A percentile compares a stretch with the other conserved stretches of the same genome.
Conservation (phyloP, 2,329 filamentous ascomycete species). For the Neopestalotiopsis clavispora region DNA sequence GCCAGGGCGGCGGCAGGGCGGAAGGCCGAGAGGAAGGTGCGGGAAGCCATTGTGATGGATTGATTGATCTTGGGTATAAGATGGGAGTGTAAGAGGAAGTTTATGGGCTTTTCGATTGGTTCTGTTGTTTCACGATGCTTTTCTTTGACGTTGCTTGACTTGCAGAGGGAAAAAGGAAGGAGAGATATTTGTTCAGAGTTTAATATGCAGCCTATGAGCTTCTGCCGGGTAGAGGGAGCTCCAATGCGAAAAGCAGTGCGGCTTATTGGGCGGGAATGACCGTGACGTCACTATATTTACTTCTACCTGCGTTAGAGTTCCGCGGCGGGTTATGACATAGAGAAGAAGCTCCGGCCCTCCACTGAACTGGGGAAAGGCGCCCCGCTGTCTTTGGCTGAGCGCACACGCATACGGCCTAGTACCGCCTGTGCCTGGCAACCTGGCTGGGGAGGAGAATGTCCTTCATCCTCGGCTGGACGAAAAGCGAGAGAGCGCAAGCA, state of each 20-base stretch:
- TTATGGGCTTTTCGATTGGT: neutral
- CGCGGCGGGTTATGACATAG: constrained; percentile 3
- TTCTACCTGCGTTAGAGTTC: neutral
- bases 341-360: neutral
- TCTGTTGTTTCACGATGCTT: neutral
- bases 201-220: neutral
- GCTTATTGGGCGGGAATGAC: constrained; percentile 10
- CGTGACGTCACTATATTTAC: constrained; percentile 15
- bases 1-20: constrained; percentile 14
- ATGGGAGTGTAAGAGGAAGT: neutral
- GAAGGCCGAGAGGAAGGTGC: constrained; percentile 18
- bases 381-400: neutral
- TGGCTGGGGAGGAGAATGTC: neutral
- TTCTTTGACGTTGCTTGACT: neutral
- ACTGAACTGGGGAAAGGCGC: neutral
- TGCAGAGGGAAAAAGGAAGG: neutral
- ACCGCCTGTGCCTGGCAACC: neutral
- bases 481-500: neutral
- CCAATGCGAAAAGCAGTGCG: neutral
- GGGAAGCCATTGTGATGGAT: constrained; percentile 20
- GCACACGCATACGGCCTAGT: neutral
- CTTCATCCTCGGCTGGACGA: neutral
- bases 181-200: neutral
- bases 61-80: neutral
- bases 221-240: neutral